phyloP scores from a whole-genome alignment of 176 grass and related monocot species.

The Dendrocalamus sinicus region DNA sequence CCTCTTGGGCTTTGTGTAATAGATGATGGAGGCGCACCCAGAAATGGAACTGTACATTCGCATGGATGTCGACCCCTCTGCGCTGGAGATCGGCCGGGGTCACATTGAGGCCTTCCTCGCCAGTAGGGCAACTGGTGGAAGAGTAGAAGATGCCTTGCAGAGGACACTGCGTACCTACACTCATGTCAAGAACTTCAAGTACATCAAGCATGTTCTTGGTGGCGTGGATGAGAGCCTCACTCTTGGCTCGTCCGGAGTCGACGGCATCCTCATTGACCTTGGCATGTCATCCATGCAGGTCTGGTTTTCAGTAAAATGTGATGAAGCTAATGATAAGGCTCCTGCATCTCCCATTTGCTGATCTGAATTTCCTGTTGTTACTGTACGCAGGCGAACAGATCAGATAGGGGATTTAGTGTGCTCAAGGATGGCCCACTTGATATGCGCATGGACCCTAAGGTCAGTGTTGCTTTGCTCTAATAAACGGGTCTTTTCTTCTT shows the following conservation, averaged over 20 bases:
- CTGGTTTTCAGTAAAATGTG: not conserved
- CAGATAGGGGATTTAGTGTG: conserved; percentile 79
- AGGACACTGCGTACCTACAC: conserved; percentile 55
- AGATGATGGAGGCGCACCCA: conserved; percentile 88
- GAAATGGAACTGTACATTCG: conserved; percentile 91
- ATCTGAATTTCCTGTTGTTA: not conserved
- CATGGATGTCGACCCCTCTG: conserved; percentile 80
- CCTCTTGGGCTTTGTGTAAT: conserved; percentile 22
- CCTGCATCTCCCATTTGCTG: not conserved
- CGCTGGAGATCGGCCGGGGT: conserved; percentile 58
- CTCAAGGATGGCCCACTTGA: conserved; percentile 81
- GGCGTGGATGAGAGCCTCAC: conserved; percentile 32
- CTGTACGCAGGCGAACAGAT: conserved; percentile 60
- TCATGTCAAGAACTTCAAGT: conserved; percentile 81
- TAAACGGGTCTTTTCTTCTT: not conserved
- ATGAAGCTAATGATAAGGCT: not conserved
- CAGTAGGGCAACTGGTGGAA: not conserved
- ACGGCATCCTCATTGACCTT: conserved; percentile 85
- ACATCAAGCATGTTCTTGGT: conserved; percentile 74
- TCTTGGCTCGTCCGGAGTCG: conserved; percentile 48
- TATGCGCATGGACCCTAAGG: conserved; percentile 98
- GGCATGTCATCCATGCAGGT: conserved; percentile 98
- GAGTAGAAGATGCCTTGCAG: conserved; percentile 1
- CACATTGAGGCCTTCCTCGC: conserved; percentile 65
- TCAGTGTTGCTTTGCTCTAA: conserved; percentile 36